Conservation (phyloP, 1,284 basidiomycete genomes). For the Takashimella koratensis region DNA sequence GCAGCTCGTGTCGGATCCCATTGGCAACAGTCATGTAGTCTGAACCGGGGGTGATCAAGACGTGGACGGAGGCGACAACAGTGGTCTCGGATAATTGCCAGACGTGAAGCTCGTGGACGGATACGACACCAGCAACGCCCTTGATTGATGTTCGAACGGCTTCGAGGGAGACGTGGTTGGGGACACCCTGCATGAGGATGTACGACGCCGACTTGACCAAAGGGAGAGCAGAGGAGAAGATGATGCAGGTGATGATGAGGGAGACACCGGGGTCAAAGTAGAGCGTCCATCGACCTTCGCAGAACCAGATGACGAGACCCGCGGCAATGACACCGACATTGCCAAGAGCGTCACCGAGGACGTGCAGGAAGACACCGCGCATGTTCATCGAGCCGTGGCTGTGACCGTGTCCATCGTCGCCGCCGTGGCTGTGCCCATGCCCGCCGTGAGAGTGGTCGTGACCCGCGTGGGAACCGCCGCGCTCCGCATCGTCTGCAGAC, state of each 20-base stretch:
- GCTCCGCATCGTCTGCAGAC: conserved; percentile 25
- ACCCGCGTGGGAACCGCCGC: conserved; percentile 20
- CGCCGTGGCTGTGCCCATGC: conserved; percentile 21
- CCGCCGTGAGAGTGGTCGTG: conserved; percentile 36
- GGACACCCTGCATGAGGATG: conserved; percentile 96
- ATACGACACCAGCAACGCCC: conserved; percentile 78
- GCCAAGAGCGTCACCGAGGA: conserved; percentile 92
- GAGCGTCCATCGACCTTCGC: conserved; percentile 57
- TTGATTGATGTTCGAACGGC: conserved; percentile 76
- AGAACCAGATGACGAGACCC: conserved; percentile 86
- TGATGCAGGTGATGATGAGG: conserved; percentile 92
- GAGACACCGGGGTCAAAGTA: conserved; percentile 94
- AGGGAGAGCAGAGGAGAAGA: conserved; percentile 91
- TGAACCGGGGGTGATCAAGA: conserved; percentile 68
- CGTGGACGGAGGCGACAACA: conserved; percentile 92
- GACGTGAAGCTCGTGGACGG: conserved; percentile 91
- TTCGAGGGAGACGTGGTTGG: conserved; percentile 81
- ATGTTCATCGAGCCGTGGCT: conserved; percentile 89
- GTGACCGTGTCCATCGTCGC: conserved; percentile 52
- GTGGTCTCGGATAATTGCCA: conserved; percentile 91
- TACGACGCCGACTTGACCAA: conserved; percentile 91
- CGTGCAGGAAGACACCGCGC: conserved; percentile 89
- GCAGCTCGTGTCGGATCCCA: conserved; percentile 76
- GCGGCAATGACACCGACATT: conserved; percentile 97
- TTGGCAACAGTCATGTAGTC: conserved; percentile 90